Base-by-base conservation (phyloP, 1,284 basidiomycete species). In the Porogramme epimiltina region DNA sequence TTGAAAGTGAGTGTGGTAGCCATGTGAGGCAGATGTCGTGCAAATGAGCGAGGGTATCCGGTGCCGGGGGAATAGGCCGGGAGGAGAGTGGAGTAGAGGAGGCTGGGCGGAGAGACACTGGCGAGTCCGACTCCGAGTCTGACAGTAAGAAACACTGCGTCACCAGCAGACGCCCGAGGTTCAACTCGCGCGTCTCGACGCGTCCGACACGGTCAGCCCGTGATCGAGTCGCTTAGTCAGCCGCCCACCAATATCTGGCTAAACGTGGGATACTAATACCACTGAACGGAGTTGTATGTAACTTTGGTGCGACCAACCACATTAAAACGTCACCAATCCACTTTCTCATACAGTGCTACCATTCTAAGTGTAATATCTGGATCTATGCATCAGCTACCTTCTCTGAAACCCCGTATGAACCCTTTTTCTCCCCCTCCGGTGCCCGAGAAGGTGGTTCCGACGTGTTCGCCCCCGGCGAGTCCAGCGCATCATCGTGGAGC, bases 401-500 rank as follows among this genome's bases (percentile, higher is more conserved):
- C n/a, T 37, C 34, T 6, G 28, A 31, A 31, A 31, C 28, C 28
- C 13, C 8, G 28, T 39, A 20, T 36, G 47, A 49, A 37, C 18
- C 41, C 28, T 54, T 55, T 24, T 50, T 55, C 22, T 57, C 54
- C 22, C 49, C 26, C 3, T 46, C 47, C 33, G 34, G n/a, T 9
- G 43, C 47, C 8, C 26, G 41, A 26, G 41, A 47, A 4, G 47
- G 47, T 3, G 52, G 37, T 20, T 34, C 42, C 4, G 33, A 24
- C 28, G n/a, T 37, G 10, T n/a, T 37, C 34, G 16, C 13, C 5
- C 34, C 16, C 9, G 34, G 10, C 37, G 25, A 13, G 6, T n/a
- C n/a, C n/a, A 49, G 33, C 0, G 39, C 50, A 23, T 55, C 41
- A 47, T 78, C 76, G 45, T 76, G 73, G 59, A 69, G 73, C 2